These are phyloP conservation scores for Gnomoniopsis sp. DNA, from an alignment of 2,329 filamentous ascomycete species.

Conservation along the genomic window DNA sequence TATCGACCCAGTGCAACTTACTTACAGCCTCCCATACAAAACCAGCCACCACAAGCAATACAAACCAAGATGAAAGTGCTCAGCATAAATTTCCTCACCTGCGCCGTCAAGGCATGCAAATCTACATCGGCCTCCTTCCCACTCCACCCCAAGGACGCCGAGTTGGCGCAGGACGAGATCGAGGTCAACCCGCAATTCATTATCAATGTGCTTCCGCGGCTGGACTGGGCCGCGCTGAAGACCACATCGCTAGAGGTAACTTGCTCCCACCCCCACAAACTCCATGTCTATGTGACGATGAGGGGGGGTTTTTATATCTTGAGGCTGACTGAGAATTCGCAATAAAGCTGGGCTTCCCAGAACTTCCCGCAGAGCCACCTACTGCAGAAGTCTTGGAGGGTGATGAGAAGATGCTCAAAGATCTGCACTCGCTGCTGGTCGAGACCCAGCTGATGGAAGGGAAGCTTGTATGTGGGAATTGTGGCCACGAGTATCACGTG, in stretches of 20 bases:
- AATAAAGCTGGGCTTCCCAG: slow-evolving; percentile 71
- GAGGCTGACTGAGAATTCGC: neutral
- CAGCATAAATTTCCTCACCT: slow-evolving; percentile 94
- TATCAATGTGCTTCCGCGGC: slow-evolving; percentile 76
- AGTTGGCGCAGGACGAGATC: slow-evolving; percentile 80
- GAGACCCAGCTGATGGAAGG: slow-evolving; percentile 90
- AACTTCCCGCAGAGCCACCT: slow-evolving; percentile 63
- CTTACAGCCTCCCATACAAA: neutral
- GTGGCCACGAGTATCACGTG: slow-evolving; percentile 89
- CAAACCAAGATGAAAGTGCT: slow-evolving; percentile 78
- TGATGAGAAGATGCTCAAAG: slow-evolving; percentile 68
- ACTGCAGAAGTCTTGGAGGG: slow-evolving; percentile 57
- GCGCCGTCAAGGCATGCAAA: slow-evolving; percentile 94
- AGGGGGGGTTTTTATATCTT: too few species aligned
- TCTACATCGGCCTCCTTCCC: slow-evolving; percentile 76
- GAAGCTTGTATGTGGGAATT: slow-evolving; percentile 85
- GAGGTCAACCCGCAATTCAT: slow-evolving; percentile 80
- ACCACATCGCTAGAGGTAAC: slow-evolving; percentile 73
- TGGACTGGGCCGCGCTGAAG: slow-evolving; percentile 83
- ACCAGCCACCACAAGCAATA: neutral
- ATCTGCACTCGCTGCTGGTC: slow-evolving; percentile 77
- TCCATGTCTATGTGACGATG: neutral
- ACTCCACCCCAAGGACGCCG: slow-evolving; percentile 86
- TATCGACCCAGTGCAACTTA: too few species aligned
- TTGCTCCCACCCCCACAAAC: neutral